These are phyloP conservation scores for Jamesozyma lodderae DNA, from an alignment of 805 yeast genomes.

Conservation along the genomic window DNA sequence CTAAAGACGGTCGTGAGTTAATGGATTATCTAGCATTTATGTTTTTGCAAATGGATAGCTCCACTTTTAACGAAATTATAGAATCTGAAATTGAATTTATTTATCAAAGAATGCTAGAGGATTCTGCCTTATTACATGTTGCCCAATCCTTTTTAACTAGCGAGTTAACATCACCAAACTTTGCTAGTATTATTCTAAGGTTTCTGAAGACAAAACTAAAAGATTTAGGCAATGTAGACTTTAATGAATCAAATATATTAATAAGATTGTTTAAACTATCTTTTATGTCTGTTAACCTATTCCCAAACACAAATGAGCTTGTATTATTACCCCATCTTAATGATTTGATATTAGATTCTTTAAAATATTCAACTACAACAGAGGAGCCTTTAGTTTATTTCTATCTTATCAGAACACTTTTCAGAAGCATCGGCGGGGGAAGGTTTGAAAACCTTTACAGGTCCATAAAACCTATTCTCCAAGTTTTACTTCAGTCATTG, in stretches of 20 bases:
- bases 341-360: constrained; percentile 68
- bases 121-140: constrained; percentile 78
- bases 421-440: constrained; percentile 95
- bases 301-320: constrained; percentile 78
- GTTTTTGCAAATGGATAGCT: constrained; percentile 87
- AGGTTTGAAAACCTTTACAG: constrained; percentile 88
- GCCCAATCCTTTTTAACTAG: constrained; percentile 92
- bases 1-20: constrained; percentile 87
- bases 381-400: constrained; percentile 88
- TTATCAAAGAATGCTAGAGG: constrained; percentile 69
- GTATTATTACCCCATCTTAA: constrained; percentile 85
- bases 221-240: constrained; percentile 73
- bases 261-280: constrained; percentile 84
- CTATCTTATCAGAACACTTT: constrained; percentile 76
- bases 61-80: constrained; percentile 88
- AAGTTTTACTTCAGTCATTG: constrained; percentile 74
- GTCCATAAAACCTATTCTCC: constrained; percentile 84
- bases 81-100: constrained; percentile 70
- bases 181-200: constrained; percentile 71
- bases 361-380: constrained; percentile 72
- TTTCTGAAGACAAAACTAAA: constrained; percentile 66
- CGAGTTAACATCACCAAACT: constrained; percentile 89
- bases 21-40: constrained; percentile 94
- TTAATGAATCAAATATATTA: constrained; percentile 67
- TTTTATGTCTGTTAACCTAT: constrained; percentile 90